Base-by-base conservation (phyloP, 2,329 filamentous ascomycete genomes). In the Dothistroma pini region DNA sequence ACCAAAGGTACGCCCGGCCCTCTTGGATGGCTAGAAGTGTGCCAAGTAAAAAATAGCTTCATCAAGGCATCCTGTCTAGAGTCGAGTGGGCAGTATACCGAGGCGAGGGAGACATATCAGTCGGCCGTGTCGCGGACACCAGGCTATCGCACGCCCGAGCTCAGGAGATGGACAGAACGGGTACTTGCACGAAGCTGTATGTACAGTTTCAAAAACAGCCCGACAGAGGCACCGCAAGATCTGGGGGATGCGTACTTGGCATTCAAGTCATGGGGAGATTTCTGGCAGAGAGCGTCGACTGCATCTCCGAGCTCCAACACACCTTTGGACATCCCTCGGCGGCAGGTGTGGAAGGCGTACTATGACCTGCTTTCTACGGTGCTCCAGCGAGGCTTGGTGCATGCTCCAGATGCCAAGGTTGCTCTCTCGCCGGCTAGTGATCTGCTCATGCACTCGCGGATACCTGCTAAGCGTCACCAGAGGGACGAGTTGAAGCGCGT, bases 311-410 rank as follows among this genome's bases (percentile, higher is more conserved):
- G 58, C 73, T 67, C 56, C 59, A 69, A 58, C 2, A 49, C 53
- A 68, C 76, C 31, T 78, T 79, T 74, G 22, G 72, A 75, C 56
- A 57, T 72, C 44, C 70, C 72, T 10, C 67, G 89, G 64, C 82
- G 89, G 63, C 79, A 85, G 47, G 86, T 96, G 50, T 97, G 93
- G 93, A 87, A 84, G 69, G 86, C 90, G 64, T 97, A 97, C 74
- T 96, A 96, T 72, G 78, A 85, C 50, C 85, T 89, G 0, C 78
- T 97, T 19, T 96, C 92, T 1, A 81, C 81, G n/a, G 85, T 96
- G 38, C 75, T 97, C 7, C 87, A 88, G 68, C 78, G 85, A 57
- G 84, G 86, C 61, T 71, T 90, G 22, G 79, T 86, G 0, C 90
- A 86, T 55, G 67, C 66, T 21, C 56, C 67, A 9, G 55, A 63